phyloP scores from a whole-genome alignment of 1,284 basidiomycete species.

The Cryptococcus sp. region DNA sequence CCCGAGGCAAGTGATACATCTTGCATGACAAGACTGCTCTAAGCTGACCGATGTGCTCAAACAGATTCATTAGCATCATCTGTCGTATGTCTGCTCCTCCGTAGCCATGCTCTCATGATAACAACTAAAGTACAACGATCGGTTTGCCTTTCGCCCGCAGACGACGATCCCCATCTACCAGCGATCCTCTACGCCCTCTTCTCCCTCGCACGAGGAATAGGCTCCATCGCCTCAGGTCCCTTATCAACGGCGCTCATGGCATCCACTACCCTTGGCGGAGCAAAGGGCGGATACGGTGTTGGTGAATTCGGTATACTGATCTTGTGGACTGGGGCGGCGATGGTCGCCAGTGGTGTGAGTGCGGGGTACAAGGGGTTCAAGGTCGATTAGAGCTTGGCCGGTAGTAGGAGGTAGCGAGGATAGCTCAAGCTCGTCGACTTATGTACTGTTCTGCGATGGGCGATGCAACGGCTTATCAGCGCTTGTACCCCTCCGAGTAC shows the following conservation, averaged over 20 bases:
- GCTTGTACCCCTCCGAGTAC: too few relatives aligned
- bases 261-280: slow-evolving; percentile 13
- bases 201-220: slow-evolving; percentile 35
- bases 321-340: slow-evolving; percentile 33
- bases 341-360: slow-evolving; percentile 29
- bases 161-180: slow-evolving; percentile 30
- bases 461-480: too few relatives aligned
- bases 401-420: background rate
- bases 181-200: slow-evolving; percentile 33
- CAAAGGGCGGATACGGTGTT: slow-evolving; percentile 34
- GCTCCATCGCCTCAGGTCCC: slow-evolving; percentile 37
- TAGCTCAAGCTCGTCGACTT: too few relatives aligned
- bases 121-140: too few relatives aligned
- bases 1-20: slow-evolving; percentile 16
- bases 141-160: slow-evolving; percentile 1
- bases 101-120: background rate
- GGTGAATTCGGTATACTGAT: slow-evolving; percentile 35
- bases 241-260: slow-evolving; percentile 34
- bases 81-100: slow-evolving; percentile 12
- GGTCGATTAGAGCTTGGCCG: slow-evolving; percentile 18
- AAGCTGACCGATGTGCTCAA: slow-evolving; percentile 1
- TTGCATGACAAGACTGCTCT: background rate
- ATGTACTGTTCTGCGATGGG: background rate
- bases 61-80: slow-evolving; percentile 27
- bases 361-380: slow-evolving; percentile 36